These are phyloP conservation scores for Voacanga thouarsii DNA, from an alignment of 257 asterid species.

Conservation along the genomic window DNA sequence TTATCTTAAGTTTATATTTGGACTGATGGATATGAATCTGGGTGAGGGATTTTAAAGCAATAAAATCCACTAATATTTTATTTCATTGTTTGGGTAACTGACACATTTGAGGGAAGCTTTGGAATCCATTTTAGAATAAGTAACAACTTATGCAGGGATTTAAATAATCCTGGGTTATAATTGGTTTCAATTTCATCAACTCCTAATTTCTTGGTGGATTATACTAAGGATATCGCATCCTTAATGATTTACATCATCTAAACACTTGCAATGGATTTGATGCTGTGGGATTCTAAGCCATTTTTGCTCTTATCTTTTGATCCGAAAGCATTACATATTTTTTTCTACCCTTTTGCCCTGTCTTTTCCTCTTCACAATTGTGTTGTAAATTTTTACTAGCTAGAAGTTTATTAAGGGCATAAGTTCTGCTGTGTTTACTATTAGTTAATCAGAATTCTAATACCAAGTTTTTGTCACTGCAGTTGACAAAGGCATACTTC, in stretches of 20 bases:
- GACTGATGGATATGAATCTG: background rate
- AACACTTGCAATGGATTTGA: background rate
- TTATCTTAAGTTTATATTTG: background rate
- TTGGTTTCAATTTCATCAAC: background rate
- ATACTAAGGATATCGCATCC: background rate
- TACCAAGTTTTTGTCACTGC: slow-evolving; percentile 23
- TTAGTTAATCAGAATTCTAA: background rate
- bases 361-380: background rate
- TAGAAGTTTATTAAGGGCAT: background rate
- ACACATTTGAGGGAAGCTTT: background rate
- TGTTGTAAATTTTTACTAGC: background rate
- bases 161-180: background rate
- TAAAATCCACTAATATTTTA: background rate
- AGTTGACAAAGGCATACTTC: slow-evolving; percentile 92
- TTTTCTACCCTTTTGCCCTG: background rate
- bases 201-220: background rate
- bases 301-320: background rate
- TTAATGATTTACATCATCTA: background rate
- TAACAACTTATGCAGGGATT: background rate
- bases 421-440: background rate
- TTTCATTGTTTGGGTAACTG: background rate
- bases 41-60: background rate
- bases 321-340: background rate
- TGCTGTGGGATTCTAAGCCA: background rate
- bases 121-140: background rate